phyloP scores from a whole-genome alignment of 495 filamentous ascomycete genomes.

The Podospora australis region DNA sequence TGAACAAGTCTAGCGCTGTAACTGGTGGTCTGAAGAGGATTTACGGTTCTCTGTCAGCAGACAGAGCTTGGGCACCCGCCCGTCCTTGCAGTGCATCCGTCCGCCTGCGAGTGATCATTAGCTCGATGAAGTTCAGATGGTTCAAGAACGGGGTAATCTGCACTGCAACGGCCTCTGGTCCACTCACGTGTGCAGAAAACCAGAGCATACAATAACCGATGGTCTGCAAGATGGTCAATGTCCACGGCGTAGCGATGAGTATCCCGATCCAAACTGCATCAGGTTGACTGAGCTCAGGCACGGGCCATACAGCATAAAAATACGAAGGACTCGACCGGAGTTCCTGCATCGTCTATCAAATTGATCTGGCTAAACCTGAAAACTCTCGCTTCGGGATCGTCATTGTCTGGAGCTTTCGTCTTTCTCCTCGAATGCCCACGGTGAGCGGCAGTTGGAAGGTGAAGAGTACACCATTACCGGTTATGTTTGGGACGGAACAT shows the following conservation, averaged over 20 bases:
- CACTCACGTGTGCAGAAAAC: background rate
- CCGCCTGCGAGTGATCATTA: slow-evolving; percentile 8
- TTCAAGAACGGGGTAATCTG: no score
- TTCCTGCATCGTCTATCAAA: background rate
- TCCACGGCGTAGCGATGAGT: background rate
- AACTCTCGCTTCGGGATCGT: no score
- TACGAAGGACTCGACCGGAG: slow-evolving; percentile 8
- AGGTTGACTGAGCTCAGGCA: slow-evolving; percentile 11
- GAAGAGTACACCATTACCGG: no score
- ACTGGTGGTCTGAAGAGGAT: background rate
- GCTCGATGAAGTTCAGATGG: background rate
- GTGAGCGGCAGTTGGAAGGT: no score
- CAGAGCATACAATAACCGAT: no score
- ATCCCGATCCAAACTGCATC: slow-evolving; percentile 14
- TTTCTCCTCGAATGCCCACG: no score
- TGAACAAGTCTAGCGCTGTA: no score
- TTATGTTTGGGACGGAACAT: no score
- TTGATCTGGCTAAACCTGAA: background rate
- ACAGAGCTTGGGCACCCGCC: slow-evolving; percentile 1
- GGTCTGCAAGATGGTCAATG: background rate
- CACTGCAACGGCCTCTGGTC: slow-evolving; percentile 1
- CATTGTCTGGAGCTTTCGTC: no score
- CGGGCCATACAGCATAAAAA: slow-evolving; percentile 3
- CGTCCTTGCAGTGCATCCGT: slow-evolving; percentile 4
- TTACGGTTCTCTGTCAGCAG: background rate